These are phyloP conservation scores for Austroboletus eburneus DNA, from an alignment of 768 basidiomycete genomes.

Conservation along the genomic window DNA sequence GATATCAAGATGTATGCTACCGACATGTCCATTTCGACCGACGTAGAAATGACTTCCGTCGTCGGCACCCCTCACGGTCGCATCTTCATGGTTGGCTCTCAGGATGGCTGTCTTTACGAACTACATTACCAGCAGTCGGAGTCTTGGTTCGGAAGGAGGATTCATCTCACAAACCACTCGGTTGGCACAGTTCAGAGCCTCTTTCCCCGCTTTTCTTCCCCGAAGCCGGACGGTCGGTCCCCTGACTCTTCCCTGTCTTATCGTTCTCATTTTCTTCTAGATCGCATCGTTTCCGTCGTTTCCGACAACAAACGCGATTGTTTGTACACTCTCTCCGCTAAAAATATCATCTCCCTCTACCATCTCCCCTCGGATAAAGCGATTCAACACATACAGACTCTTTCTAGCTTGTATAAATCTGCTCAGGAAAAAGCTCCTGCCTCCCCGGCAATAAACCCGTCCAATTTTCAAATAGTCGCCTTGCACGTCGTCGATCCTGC, in stretches of 20 bases:
- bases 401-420: constrained; percentile 69
- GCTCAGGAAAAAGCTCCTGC: constrained; percentile 82
- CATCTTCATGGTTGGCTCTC: constrained; percentile 85
- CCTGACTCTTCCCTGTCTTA: background rate
- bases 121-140: constrained; percentile 87
- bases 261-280: constrained; percentile 35
- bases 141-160: constrained; percentile 87
- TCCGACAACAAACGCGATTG: constrained; percentile 66
- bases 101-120: constrained; percentile 89
- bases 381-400: constrained; percentile 66
- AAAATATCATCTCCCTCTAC: constrained; percentile 64
- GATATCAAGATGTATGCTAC: constrained; percentile 90
- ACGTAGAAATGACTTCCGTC: constrained; percentile 84
- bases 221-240: constrained; percentile 60
- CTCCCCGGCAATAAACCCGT: constrained; percentile 64
- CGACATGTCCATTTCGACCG: constrained; percentile 72
- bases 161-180: constrained; percentile 85
- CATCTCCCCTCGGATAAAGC: constrained; percentile 58
- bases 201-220: constrained; percentile 67
- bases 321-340: constrained; percentile 73
- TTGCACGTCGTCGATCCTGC: constrained; percentile 64
- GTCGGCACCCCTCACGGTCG: constrained; percentile 76
- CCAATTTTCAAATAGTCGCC: constrained; percentile 64
- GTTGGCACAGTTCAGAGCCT: constrained; percentile 74
- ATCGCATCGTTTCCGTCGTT: constrained; percentile 65